Percentiles rank a stretch among this genome's conserved stretches.
Evolutionary conservation across 2,329 filamentous ascomycete genomes (phyloP).

Genomic region (Uncinocarpus reesii): DNA sequence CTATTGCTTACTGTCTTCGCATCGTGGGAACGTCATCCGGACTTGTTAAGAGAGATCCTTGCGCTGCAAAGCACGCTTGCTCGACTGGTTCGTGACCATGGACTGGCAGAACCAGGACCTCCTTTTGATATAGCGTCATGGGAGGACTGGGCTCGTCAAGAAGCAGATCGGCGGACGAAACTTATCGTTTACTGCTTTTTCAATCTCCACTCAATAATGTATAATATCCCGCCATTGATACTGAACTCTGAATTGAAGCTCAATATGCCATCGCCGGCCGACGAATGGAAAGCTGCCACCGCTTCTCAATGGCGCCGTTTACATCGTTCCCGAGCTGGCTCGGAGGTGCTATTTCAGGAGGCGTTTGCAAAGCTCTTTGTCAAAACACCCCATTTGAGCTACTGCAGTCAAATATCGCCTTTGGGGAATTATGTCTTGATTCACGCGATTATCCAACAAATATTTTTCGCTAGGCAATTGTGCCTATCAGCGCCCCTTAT

Average conservation of each 20-base stretch:
- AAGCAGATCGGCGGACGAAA: conserved; percentile 46
- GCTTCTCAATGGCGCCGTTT: conserved; percentile 41
- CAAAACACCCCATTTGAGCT: conserved; percentile 28
- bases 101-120: conserved; percentile 30
- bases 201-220: conserved; percentile 52
- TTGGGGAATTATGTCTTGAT: conserved; percentile 47
- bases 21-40: conserved; percentile 50
- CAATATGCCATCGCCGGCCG: conserved; percentile 45
- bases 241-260: conserved; percentile 46
- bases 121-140: conserved; percentile 40
- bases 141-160: conserved; percentile 45
- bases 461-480: conserved; percentile 43
- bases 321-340: conserved; percentile 26
- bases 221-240: conserved; percentile 50
- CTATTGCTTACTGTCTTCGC: conserved; percentile 48
- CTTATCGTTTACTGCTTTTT: conserved; percentile 49
- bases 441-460: conserved; percentile 46
- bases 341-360: conserved; percentile 34
- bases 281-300: conserved; percentile 46
- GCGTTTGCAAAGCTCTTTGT: conserved; percentile 38
- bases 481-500: conserved; percentile 38
- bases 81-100: conserved; percentile 46
- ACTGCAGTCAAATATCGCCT: conserved; percentile 36
- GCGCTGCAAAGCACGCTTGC: conserved; percentile 48
- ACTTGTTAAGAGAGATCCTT: conserved; percentile 47